phyloP scores from a whole-genome alignment of 768 basidiomycete species.

The Pisolithus orientalis region DNA sequence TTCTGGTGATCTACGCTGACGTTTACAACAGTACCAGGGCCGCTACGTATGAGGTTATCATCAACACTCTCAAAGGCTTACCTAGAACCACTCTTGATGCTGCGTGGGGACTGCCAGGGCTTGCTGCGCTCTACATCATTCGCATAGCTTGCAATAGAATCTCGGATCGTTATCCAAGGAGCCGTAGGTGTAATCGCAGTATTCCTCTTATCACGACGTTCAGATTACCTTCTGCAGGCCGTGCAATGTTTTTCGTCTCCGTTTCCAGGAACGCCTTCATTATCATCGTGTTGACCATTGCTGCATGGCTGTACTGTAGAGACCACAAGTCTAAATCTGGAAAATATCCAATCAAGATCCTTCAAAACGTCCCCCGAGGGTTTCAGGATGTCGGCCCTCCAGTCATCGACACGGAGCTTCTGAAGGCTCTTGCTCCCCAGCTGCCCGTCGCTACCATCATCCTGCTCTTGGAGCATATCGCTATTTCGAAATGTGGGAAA shows the following conservation, averaged over 20 bases:
- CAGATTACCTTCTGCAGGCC: slow-evolving; percentile 34
- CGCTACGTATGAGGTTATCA: slow-evolving; percentile 80
- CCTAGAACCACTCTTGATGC: slow-evolving; percentile 71
- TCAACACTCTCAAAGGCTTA: slow-evolving; percentile 86
- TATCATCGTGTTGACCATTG: slow-evolving; percentile 78
- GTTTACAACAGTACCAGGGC: slow-evolving; percentile 65
- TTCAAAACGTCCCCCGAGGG: slow-evolving; percentile 80
- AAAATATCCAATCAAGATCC: slow-evolving; percentile 78
- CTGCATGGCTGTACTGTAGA: slow-evolving; percentile 80
- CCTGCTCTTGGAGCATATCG: slow-evolving; percentile 90
- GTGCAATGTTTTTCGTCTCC: slow-evolving; percentile 70
- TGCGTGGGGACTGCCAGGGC: slow-evolving; percentile 79
- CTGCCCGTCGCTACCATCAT: slow-evolving; percentile 85
- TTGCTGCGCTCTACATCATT: slow-evolving; percentile 65
- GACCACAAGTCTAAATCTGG: slow-evolving; percentile 51
- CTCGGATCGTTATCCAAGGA: slow-evolving; percentile 53
- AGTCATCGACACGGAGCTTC: slow-evolving; percentile 40
- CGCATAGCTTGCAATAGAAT: slow-evolving; percentile 49
- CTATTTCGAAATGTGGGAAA: slow-evolving; percentile 83
- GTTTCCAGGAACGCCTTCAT: slow-evolving; percentile 84
- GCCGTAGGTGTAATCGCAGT: slow-evolving; percentile 36
- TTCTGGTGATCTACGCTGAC: neutral
- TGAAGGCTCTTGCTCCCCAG: slow-evolving; percentile 65
- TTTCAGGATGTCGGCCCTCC: slow-evolving; percentile 54
- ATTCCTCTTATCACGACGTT: neutral